Evolutionary conservation across 1,284 basidiomycete genomes (phyloP).

Genomic region (Ustilago tritici): DNA sequence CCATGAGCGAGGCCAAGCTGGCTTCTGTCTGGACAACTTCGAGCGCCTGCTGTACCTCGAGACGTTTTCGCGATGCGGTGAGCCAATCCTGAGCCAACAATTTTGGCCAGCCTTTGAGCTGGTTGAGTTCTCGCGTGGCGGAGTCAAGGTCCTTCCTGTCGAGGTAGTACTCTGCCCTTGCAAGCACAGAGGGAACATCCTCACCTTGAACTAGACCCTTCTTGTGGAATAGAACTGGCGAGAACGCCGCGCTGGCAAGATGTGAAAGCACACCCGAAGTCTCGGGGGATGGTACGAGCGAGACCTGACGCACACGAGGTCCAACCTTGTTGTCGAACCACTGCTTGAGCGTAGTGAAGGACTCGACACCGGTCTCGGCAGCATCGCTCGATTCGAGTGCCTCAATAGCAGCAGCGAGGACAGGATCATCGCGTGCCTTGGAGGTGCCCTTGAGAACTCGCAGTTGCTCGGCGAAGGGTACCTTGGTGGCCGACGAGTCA

Average conservation of each 20-base stretch:
- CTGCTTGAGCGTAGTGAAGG: conserved; percentile 84
- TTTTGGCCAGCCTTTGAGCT: conserved; percentile 83
- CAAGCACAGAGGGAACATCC: conserved; percentile 87
- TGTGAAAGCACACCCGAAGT: conserved; percentile 86
- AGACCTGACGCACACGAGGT: conserved; percentile 85
- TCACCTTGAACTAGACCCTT: conserved; percentile 78
- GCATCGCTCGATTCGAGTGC: conserved; percentile 77
- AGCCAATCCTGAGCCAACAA: conserved; percentile 89
- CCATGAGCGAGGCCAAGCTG: conserved; percentile 74
- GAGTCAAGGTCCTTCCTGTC: conserved; percentile 92
- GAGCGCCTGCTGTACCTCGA: conserved; percentile 93
- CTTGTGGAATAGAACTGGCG: conserved; percentile 82
- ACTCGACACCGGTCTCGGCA: conserved; percentile 85
- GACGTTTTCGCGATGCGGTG: conserved; percentile 83
- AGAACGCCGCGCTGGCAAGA: conserved; percentile 82
- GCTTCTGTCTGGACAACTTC: conserved; percentile 88
- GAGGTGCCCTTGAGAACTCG: conserved; percentile 80
- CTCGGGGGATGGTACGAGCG: conserved; percentile 82
- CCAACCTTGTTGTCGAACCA: conserved; percentile 90
- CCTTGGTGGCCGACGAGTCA: conserved; percentile 76
- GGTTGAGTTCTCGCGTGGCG: conserved; percentile 91
- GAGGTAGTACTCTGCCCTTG: conserved; percentile 89
- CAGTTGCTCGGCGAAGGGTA: conserved; percentile 89
- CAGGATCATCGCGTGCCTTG: conserved; percentile 73
- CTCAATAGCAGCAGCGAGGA: conserved; percentile 56